A percentile compares a stretch with the other conserved stretches of the same genome.
Evolutionary conservation across 768 basidiomycete genomes (phyloP).

Genomic region (Clavaria fumosa): DNA sequence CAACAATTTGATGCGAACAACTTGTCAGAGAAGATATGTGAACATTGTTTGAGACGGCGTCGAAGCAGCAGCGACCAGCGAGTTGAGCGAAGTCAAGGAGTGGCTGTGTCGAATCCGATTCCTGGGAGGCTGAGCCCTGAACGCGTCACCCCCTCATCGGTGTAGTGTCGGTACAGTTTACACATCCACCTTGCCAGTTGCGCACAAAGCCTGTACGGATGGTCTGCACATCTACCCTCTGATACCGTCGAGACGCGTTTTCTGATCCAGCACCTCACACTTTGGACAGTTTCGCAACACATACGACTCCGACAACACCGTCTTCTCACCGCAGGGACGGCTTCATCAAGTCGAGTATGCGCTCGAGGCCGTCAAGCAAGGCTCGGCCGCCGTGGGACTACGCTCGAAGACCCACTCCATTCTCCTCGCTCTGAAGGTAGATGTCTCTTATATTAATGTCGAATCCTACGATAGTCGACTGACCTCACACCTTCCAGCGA

Average conservation of each 20-base stretch:
- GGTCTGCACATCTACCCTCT: no score
- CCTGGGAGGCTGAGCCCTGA: conserved; percentile 5
- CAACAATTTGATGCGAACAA: no score
- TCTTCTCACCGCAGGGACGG: conserved; percentile 91
- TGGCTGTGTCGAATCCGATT: no score
- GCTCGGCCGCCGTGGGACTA: conserved; percentile 95
- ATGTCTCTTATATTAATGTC: conserved; percentile 9
- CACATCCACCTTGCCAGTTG: conserved; percentile 10
- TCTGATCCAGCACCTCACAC: conserved; percentile 6
- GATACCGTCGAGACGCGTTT: no score
- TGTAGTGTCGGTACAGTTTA: conserved; percentile 19
- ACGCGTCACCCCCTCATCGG: conserved; percentile 10
- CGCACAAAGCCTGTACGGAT: no score
- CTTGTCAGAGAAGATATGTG: no score
- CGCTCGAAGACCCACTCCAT: conserved; percentile 92
- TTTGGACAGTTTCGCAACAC: conserved; percentile 78
- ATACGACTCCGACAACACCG: conserved; percentile 98
- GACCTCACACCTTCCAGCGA: conserved; percentile 35
- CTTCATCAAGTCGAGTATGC: conserved; percentile 98
- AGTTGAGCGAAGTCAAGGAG: no score
- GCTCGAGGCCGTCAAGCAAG: conserved; percentile 98
- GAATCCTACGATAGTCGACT: not conserved
- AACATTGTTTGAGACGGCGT: no score
- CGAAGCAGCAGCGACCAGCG: no score
- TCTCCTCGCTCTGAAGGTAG: conserved; percentile 81